Percentiles rank a stretch among this genome's conserved stretches.
Conservation (phyloP, 768 basidiomycete genomes). For the Kondoa subrosea region DNA sequence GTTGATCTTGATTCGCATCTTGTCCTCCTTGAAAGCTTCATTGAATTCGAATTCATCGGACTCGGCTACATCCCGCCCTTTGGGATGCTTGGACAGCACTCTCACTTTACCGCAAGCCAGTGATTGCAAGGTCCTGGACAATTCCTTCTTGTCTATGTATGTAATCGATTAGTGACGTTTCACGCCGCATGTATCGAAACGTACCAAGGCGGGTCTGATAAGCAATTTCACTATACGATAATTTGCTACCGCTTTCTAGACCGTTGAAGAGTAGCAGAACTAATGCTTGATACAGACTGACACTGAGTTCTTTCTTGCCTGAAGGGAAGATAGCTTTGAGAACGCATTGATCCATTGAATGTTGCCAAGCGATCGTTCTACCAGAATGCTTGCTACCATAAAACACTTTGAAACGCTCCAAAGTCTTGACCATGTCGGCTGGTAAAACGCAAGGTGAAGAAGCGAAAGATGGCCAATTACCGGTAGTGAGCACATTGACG, state of each 20-base stretch:
- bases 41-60: conserved; percentile 69
- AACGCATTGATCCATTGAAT: conserved; percentile 65
- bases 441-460: conserved; percentile 39
- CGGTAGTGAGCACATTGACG: conserved; percentile 70
- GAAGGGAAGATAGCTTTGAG: conserved; percentile 51
- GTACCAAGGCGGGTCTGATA: conserved; percentile 56
- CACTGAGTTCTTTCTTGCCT: conserved; percentile 66
- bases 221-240: conserved; percentile 52
- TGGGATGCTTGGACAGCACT: conserved; percentile 63
- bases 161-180: neutral
- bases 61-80: conserved; percentile 58
- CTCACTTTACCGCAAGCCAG: conserved; percentile 79
- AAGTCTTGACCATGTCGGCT: conserved; percentile 50
- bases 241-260: conserved; percentile 34
- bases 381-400: conserved; percentile 66
- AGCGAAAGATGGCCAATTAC: conserved; percentile 54
- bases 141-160: conserved; percentile 47
- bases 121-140: conserved; percentile 75
- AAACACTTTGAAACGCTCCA: conserved; percentile 48
- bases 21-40: conserved; percentile 58
- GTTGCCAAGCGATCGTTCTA: conserved; percentile 66
- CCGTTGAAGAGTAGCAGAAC: conserved; percentile 75
- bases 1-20: conserved; percentile 72
- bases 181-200: conserved; percentile 7
- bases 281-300: conserved; percentile 79